phyloP scores from a whole-genome alignment of 148 eudicot species.

The Suaeda aralocaspica region DNA sequence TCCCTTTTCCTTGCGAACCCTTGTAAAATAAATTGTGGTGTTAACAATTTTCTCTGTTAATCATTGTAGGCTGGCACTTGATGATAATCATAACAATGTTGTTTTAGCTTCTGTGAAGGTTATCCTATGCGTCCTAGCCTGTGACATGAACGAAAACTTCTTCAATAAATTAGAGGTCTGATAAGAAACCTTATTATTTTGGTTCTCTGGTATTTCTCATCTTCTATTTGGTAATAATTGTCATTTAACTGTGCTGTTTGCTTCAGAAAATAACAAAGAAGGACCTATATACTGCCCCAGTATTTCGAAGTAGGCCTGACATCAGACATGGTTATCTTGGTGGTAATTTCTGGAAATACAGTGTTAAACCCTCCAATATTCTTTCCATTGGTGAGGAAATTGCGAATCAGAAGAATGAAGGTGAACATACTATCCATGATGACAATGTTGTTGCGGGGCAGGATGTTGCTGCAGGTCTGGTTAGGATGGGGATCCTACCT shows the following conservation, averaged over 20 bases:
- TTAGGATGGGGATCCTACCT: slow-evolving; percentile 82
- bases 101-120: slow-evolving; percentile 81
- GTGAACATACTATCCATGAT: slow-evolving; percentile 76
- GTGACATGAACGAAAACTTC: slow-evolving; percentile 57
- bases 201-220: background rate
- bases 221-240: background rate
- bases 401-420: slow-evolving; percentile 42
- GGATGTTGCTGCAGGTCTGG: slow-evolving; percentile 87
- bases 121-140: slow-evolving; percentile 61
- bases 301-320: slow-evolving; percentile 83
- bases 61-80: slow-evolving; percentile 70
- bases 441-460: slow-evolving; percentile 78
- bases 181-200: slow-evolving; percentile 3
- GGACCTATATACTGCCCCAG: slow-evolving; percentile 71
- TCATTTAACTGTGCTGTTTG: slow-evolving; percentile 8
- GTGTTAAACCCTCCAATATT: slow-evolving; percentile 68
- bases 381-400: slow-evolving; percentile 39
- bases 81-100: slow-evolving; percentile 84
- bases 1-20: slow-evolving; percentile 7
- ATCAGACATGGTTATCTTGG: slow-evolving; percentile 69
- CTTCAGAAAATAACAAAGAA: slow-evolving; percentile 53
- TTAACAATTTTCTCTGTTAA: background rate
- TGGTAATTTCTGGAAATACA: slow-evolving; percentile 96
- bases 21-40: background rate
- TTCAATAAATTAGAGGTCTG: slow-evolving; percentile 64